Conservation (phyloP, 257 asterid genomes). For the Rauvolfia tetraphylla region DNA sequence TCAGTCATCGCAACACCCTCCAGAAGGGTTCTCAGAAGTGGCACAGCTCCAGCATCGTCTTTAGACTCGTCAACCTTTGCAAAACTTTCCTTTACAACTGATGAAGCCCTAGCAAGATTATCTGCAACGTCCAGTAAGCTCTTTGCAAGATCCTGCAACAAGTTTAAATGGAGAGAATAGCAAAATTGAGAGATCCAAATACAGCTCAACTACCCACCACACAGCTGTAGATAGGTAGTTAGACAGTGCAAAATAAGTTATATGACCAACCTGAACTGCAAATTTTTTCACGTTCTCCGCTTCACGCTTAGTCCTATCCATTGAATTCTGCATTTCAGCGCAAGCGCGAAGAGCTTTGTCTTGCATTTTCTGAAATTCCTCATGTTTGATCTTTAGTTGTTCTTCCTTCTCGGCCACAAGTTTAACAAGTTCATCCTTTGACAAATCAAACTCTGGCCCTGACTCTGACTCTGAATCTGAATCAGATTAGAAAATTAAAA, state of each 20-base stretch:
- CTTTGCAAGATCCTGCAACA: conserved; percentile 78
- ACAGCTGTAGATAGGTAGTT: background rate
- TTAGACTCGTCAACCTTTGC: conserved; percentile 59
- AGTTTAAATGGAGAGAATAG: conserved; percentile 1
- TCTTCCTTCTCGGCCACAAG: conserved; percentile 67
- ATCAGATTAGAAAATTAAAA: conserved; percentile 42
- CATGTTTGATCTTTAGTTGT: conserved; percentile 43
- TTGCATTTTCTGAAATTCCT: conserved; percentile 57
- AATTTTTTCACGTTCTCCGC: conserved; percentile 78
- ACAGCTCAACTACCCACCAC: background rate
- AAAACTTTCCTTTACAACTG: conserved; percentile 80
- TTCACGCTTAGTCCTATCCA: conserved; percentile 74
- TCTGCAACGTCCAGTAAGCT: conserved; percentile 75
- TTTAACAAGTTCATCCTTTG: conserved; percentile 70
- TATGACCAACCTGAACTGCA: conserved; percentile 64
- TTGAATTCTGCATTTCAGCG: conserved; percentile 84
- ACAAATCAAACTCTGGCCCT: conserved; percentile 51
- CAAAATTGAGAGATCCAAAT: conserved; percentile 11
- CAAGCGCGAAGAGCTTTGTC: conserved; percentile 65
- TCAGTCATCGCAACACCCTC: conserved; percentile 99
- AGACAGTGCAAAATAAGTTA: background rate
- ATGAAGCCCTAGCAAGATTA: conserved; percentile 81
- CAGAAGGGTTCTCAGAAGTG: conserved; percentile 75
- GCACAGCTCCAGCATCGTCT: conserved; percentile 68
- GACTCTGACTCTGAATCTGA: conserved; percentile 51